Base-by-base conservation (phyloP, 345 rosid genomes). In the Moricandia moricandioides region DNA sequence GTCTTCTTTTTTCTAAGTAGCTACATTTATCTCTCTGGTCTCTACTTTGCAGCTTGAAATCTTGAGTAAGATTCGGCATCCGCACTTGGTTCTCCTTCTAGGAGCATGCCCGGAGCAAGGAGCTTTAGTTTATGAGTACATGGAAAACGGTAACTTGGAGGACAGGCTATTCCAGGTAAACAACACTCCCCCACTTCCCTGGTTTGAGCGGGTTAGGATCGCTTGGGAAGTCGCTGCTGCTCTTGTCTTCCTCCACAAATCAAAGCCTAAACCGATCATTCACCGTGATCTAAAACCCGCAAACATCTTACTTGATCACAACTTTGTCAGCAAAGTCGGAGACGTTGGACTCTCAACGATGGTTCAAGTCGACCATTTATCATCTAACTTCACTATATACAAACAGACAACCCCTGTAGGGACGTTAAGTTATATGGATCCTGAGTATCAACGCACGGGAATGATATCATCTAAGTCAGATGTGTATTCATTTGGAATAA, bases 271-370 rank as follows among this genome's bases (percentile, higher is more conserved):
- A 68, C 90, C 89, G 6, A 86, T 91, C 71, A 82, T 93, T 74
- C 98, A 93, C 77, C 92, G 98, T 56, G 98, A 93, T 80, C 78
- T 93, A 54, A 94, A 94, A 78, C 98, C 98, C 4, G 96, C 90
- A 29, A 94, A 94, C 82, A 89, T 94, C 85, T 77, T 94, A 81
- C 96, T 94, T 21, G 96, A 89, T 77, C 88, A 79, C 27, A 88
- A 91, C 80, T 80, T 84, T 6, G 88, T 91, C 29, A 94, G 97
- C 91, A 94, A 94, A 82, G 85, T 94, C 1, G 89, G 97, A 51
- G 96, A 94, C 67, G 93, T 94, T 4, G 98, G 98, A 30, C 89
- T 94, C 18, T 86, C 98, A 16, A 86, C 86, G 16, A 79, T 84
- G 81, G 83, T 91, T 24, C 75, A 72, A 24, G 73, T 78, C 0